Conservation (phyloP, 768 basidiomycete genomes). For the Cyclocybe aegerita region DNA sequence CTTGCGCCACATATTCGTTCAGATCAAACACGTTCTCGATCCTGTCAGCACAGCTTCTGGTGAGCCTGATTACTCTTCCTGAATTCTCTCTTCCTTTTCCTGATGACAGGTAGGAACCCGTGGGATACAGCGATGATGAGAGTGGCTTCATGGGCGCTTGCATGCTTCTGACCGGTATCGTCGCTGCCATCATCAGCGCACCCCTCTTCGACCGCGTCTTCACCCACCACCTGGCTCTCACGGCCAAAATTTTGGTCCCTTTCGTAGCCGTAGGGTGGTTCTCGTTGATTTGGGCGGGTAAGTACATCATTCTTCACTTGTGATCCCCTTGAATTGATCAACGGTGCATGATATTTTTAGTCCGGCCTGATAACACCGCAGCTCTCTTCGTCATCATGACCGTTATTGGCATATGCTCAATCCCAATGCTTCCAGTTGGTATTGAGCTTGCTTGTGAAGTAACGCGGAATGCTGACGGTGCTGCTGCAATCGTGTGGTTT, state of each 20-base stretch:
- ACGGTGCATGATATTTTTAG: slow-evolving; percentile 30
- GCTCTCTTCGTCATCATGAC: slow-evolving; percentile 67
- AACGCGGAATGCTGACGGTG: slow-evolving; percentile 76
- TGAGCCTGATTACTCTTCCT: slow-evolving; percentile 28
- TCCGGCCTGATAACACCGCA: slow-evolving; percentile 57
- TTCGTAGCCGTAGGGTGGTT: slow-evolving; percentile 65
- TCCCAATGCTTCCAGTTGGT: slow-evolving; percentile 73
- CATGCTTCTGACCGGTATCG: slow-evolving; percentile 68
- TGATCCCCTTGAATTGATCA: not conserved
- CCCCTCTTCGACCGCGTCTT: slow-evolving; percentile 85
- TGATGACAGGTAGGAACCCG: slow-evolving; percentile 50
- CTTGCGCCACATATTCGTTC: not conserved
- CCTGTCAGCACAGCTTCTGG: slow-evolving; percentile 67
- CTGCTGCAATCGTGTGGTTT: slow-evolving; percentile 77
- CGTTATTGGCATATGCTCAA: slow-evolving; percentile 61
- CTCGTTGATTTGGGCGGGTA: slow-evolving; percentile 80
- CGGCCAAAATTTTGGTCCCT: slow-evolving; percentile 60
- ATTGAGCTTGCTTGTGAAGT: slow-evolving; percentile 81
- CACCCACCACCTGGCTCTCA: slow-evolving; percentile 65
- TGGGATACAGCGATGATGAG: slow-evolving; percentile 66
- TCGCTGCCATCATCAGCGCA: slow-evolving; percentile 64
- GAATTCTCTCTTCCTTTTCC: not conserved
- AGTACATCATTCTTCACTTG: slow-evolving; percentile 14
- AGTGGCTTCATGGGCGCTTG: slow-evolving; percentile 70
- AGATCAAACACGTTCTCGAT: slow-evolving; percentile 67